A percentile compares a stretch with the other conserved stretches of the same genome.
These are phyloP conservation scores for Rhodotorula glutinis DNA, from an alignment of 1,284 basidiomycete species.

Conservation along the genomic window DNA sequence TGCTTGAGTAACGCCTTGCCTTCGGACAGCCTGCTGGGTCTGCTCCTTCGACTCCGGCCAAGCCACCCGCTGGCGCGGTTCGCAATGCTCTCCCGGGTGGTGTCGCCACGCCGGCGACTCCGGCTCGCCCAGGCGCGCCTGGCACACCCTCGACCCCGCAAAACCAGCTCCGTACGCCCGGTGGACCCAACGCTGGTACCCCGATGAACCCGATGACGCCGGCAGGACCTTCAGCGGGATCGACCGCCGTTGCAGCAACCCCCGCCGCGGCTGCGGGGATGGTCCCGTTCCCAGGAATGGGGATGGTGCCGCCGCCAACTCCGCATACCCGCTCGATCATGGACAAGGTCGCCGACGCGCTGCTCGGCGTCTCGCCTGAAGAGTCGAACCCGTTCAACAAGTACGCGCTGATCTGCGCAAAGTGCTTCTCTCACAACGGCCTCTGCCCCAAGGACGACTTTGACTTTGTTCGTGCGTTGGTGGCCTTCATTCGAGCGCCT, in stretches of 20 bases:
- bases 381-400: conserved; percentile 53
- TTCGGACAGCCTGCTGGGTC: conserved; percentile 46
- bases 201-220: conserved; percentile 19
- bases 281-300: background rate
- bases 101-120: conserved; percentile 7
- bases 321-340: conserved; percentile 42
- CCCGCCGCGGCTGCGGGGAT: conserved; percentile 1
- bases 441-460: conserved; percentile 84
- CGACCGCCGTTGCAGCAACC: background rate
- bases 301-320: conserved; percentile 12
- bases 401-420: conserved; percentile 91
- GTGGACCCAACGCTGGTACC: conserved; percentile 11
- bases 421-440: conserved; percentile 91
- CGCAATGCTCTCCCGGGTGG: background rate
- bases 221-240: background rate
- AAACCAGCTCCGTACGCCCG: no score
- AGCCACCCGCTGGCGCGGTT: background rate
- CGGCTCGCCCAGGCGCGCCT: conserved; percentile 11
- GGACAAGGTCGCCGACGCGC: conserved; percentile 50
- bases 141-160: no score
- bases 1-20: conserved; percentile 28
- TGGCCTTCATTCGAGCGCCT: no score
- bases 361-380: conserved; percentile 50
- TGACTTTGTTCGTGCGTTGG: conserved; percentile 79
- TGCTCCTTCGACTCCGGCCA: conserved; percentile 3